These are phyloP conservation scores for Leccinum rimulosum DNA, from an alignment of 768 basidiomycete species.

Conservation along the genomic window DNA sequence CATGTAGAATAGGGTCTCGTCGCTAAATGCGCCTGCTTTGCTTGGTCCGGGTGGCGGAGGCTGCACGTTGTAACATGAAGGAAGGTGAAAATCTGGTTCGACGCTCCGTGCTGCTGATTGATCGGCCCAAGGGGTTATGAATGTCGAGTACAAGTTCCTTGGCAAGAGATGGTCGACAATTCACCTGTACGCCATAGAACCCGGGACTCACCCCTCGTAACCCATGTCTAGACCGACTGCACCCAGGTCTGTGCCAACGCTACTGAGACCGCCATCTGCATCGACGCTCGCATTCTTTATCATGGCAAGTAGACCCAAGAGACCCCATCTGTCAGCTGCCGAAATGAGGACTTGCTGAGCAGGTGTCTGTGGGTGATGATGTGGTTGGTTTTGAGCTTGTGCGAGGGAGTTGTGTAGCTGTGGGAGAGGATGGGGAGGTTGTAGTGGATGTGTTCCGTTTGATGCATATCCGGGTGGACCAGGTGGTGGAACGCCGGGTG, in stretches of 20 bases:
- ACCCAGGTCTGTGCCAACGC: slow-evolving; percentile 88
- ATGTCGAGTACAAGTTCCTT: slow-evolving; percentile 82
- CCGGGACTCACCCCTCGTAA: slow-evolving; percentile 66
- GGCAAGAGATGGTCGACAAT: slow-evolving; percentile 23
- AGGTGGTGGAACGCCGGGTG: slow-evolving; percentile 46
- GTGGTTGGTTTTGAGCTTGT: slow-evolving; percentile 33
- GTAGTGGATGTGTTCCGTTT: slow-evolving; percentile 37
- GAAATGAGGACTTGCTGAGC: slow-evolving; percentile 91
- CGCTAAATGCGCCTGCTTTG: slow-evolving; percentile 84
- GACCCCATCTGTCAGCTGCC: slow-evolving; percentile 94
- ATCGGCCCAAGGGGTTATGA: slow-evolving; percentile 97
- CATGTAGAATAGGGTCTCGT: slow-evolving; percentile 97
- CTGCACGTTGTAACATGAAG: slow-evolving; percentile 90
- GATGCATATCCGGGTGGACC: slow-evolving; percentile 36
- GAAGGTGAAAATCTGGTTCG: slow-evolving; percentile 90
- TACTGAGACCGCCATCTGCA: slow-evolving; percentile 75
- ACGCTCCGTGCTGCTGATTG: slow-evolving; percentile 80
- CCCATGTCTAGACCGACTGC: slow-evolving; percentile 91
- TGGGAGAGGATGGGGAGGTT: slow-evolving; percentile 33
- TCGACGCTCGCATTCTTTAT: slow-evolving; percentile 79
- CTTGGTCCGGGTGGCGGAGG: slow-evolving; percentile 78
- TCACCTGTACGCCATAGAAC: slow-evolving; percentile 18
- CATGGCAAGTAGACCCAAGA: slow-evolving; percentile 80
- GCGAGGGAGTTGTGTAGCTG: slow-evolving; percentile 31
- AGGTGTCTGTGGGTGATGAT: slow-evolving; percentile 76